A percentile compares a stretch with the other conserved stretches of the same genome.
phyloP scores from a whole-genome alignment of 2,329 filamentous ascomycete genomes.

The Chalara sp. region DNA sequence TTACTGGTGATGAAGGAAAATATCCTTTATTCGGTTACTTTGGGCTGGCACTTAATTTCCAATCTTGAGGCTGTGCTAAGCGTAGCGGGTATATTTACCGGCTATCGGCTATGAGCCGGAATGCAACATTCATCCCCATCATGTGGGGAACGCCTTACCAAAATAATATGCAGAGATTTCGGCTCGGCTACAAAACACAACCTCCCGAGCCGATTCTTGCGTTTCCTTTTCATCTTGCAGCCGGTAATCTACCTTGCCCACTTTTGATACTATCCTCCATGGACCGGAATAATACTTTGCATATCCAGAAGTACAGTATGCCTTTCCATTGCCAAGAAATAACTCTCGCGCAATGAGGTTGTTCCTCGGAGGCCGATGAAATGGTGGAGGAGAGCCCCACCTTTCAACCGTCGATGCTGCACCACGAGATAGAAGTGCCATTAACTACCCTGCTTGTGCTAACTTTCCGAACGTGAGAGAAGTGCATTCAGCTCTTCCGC shows the following conservation, averaged over 20 bases:
- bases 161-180: too few species aligned
- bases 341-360: not conserved
- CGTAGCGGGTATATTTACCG: too few species aligned
- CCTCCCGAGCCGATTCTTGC: too few species aligned
- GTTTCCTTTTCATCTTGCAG: not conserved
- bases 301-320: too few species aligned
- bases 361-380: not conserved
- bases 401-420: conserved; percentile 22
- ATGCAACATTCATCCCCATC: too few species aligned
- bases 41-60: too few species aligned
- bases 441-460: conserved; percentile 18
- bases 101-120: too few species aligned
- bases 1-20: too few species aligned
- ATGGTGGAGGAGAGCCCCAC: conserved; percentile 19
- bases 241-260: not conserved
- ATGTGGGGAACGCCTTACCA: too few species aligned
- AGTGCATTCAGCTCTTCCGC: conserved; percentile 20
- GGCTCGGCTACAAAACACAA: too few species aligned
- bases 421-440: conserved; percentile 21
- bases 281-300: not conserved
- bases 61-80: too few species aligned
- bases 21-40: too few species aligned
- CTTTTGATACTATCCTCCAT: not conserved
- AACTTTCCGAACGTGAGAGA: conserved; percentile 21
- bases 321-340: not conserved